These are phyloP conservation scores for Xylaria sp. DNA, from an alignment of 2,329 filamentous ascomycete genomes.

Conservation along the genomic window DNA sequence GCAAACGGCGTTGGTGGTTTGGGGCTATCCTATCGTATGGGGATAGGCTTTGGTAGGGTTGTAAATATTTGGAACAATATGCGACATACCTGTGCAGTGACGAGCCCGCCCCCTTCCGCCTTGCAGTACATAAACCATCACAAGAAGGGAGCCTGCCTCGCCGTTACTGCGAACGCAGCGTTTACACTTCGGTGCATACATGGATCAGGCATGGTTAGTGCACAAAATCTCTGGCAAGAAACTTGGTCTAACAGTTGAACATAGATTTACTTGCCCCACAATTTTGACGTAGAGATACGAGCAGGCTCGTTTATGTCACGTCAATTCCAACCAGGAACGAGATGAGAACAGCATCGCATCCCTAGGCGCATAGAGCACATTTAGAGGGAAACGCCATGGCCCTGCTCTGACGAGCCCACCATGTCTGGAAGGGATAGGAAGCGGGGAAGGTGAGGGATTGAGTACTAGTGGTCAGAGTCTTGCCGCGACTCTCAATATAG, in stretches of 20 bases:
- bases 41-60: slow-evolving; percentile 23
- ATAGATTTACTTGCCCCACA: not conserved
- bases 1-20: slow-evolving; percentile 40
- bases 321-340: not conserved
- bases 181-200: not conserved
- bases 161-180: not conserved
- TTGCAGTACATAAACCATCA: slow-evolving; percentile 3
- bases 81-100: slow-evolving; percentile 12
- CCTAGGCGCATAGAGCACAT: not conserved
- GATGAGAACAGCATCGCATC: not conserved
- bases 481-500: not conserved
- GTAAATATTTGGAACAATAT: slow-evolving; percentile 20
- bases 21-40: slow-evolving; percentile 8
- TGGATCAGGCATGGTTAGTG: not conserved
- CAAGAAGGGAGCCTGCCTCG: not conserved
- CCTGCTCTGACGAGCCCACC: slow-evolving; percentile 3
- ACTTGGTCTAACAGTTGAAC: not conserved
- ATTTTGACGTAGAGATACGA: not conserved
- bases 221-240: not conserved
- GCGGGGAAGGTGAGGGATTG: not conserved
- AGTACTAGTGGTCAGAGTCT: not conserved
- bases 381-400: not conserved
- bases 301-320: not conserved
- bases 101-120: slow-evolving; percentile 13
- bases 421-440: not conserved